Evolutionary conservation across 2,329 filamentous ascomycete genomes (phyloP).

Genomic region (Gnomoniopsis smithogilvyi): DNA sequence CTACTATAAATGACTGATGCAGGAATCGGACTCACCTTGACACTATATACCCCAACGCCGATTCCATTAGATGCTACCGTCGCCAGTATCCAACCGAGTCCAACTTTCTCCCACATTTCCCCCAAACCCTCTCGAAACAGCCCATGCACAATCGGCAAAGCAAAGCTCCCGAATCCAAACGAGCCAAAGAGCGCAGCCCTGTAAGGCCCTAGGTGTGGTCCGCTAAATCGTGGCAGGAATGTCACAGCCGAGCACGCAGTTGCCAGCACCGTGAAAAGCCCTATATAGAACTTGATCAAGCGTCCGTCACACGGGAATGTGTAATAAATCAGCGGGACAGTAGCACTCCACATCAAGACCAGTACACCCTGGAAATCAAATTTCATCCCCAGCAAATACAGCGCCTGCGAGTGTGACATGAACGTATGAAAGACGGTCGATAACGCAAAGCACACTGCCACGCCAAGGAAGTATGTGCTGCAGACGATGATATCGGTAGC

Average conservation of each 20-base stretch:
- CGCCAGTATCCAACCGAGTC: slow-evolving; percentile 35
- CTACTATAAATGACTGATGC: neutral
- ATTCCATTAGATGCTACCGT: slow-evolving; percentile 35
- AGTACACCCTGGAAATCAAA: slow-evolving; percentile 62
- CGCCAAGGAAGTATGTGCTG: slow-evolving; percentile 39
- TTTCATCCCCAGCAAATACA: slow-evolving; percentile 51
- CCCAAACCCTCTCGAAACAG: slow-evolving; percentile 28
- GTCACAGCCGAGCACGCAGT: slow-evolving; percentile 34
- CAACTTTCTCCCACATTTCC: slow-evolving; percentile 35
- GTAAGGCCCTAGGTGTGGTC: slow-evolving; percentile 34
- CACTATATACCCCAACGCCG: slow-evolving; percentile 35
- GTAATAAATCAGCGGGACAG: slow-evolving; percentile 57
- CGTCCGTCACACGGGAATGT: slow-evolving; percentile 39
- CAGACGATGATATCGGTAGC: slow-evolving; percentile 38
- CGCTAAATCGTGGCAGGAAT: slow-evolving; percentile 33
- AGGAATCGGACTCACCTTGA: slow-evolving; percentile 24
- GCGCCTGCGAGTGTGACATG: slow-evolving; percentile 48
- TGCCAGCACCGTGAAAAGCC: slow-evolving; percentile 32
- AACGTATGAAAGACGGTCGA: slow-evolving; percentile 56
- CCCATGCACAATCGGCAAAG: slow-evolving; percentile 38
- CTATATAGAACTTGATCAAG: slow-evolving; percentile 34
- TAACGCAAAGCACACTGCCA: slow-evolving; percentile 41
- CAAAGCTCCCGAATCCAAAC: slow-evolving; percentile 36
- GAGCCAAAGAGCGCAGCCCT: slow-evolving; percentile 38
- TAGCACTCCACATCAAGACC: slow-evolving; percentile 59